These are phyloP conservation scores for Russula dissimulans DNA, from an alignment of 768 basidiomycete species.

Conservation along the genomic window DNA sequence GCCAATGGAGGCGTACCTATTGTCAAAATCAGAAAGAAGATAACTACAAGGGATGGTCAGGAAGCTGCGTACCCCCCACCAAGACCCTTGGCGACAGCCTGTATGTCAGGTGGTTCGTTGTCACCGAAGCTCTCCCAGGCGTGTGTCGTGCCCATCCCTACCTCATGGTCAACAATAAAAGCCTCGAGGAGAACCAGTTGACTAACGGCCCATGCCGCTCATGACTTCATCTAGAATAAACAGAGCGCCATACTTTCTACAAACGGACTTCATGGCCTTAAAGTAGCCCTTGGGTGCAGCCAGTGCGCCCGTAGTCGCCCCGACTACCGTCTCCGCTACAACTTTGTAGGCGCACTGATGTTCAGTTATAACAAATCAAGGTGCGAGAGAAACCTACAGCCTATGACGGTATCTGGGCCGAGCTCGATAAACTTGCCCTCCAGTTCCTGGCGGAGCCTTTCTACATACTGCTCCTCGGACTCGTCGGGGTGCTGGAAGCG, in stretches of 20 bases:
- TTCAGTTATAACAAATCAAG: background rate
- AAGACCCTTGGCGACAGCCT: slow-evolving; percentile 83
- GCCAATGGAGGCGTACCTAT: slow-evolving; percentile 72
- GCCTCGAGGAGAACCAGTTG: background rate
- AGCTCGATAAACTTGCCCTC: slow-evolving; percentile 79
- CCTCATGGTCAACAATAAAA: background rate
- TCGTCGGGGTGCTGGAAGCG: slow-evolving; percentile 67
- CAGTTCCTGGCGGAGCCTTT: slow-evolving; percentile 66
- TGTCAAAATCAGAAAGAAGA: background rate
- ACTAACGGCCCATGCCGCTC: slow-evolving; percentile 84
- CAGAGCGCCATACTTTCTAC: slow-evolving; percentile 59
- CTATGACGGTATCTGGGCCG: slow-evolving; percentile 75
- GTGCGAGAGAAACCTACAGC: slow-evolving; percentile 42
- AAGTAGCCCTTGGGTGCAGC: slow-evolving; percentile 79
- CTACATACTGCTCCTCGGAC: slow-evolving; percentile 71
- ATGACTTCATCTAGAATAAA: slow-evolving; percentile 90
- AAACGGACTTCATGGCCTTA: slow-evolving; percentile 74
- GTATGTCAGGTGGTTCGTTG: slow-evolving; percentile 70
- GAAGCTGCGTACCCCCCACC: slow-evolving; percentile 62
- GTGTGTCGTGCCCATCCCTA: slow-evolving; percentile 82
- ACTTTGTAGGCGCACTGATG: slow-evolving; percentile 35
- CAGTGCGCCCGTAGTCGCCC: slow-evolving; percentile 72
- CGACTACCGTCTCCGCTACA: slow-evolving; percentile 79
- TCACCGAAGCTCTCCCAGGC: slow-evolving; percentile 82
- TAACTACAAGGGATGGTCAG: background rate